Conservation (phyloP, 768 basidiomycete species). For the Suillus tomentosus region DNA sequence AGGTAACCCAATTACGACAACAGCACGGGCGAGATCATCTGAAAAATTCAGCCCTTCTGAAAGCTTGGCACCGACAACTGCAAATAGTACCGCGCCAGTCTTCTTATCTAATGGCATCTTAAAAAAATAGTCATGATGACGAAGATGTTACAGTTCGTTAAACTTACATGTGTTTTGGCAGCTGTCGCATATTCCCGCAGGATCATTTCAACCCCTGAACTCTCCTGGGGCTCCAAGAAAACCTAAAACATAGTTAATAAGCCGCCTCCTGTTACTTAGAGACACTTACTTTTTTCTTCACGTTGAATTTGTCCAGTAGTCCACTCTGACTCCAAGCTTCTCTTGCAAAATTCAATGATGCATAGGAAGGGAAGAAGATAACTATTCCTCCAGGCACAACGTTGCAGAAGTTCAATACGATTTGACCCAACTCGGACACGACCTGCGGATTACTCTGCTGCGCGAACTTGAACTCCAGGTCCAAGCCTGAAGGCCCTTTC, state of each 20-base stretch:
- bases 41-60: constrained; percentile 87
- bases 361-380: constrained; percentile 93
- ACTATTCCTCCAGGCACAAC: constrained; percentile 88
- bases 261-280: neutral
- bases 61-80: constrained; percentile 96
- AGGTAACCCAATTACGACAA: constrained; percentile 87
- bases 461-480: constrained; percentile 80
- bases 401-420: constrained; percentile 76
- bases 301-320: constrained; percentile 57
- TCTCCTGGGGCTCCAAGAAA: constrained; percentile 86
- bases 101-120: constrained; percentile 30
- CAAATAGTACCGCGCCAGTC: constrained; percentile 81
- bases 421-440: constrained; percentile 81
- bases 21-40: constrained; percentile 81
- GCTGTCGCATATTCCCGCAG: constrained; percentile 72
- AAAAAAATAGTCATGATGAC: constrained; percentile 17
- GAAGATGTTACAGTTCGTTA: constrained; percentile 1
- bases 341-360: constrained; percentile 70
- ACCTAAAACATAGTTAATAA: constrained; percentile 46
- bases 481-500: constrained; percentile 72
- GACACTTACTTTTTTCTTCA: constrained; percentile 71
- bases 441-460: constrained; percentile 65
- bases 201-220: constrained; percentile 68
- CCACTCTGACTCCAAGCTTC: constrained; percentile 65
- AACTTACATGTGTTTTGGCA: constrained; percentile 22